Evolutionary conservation across 176 grass and related monocot species (phyloP).

Genomic region (Chloris gayana): DNA sequence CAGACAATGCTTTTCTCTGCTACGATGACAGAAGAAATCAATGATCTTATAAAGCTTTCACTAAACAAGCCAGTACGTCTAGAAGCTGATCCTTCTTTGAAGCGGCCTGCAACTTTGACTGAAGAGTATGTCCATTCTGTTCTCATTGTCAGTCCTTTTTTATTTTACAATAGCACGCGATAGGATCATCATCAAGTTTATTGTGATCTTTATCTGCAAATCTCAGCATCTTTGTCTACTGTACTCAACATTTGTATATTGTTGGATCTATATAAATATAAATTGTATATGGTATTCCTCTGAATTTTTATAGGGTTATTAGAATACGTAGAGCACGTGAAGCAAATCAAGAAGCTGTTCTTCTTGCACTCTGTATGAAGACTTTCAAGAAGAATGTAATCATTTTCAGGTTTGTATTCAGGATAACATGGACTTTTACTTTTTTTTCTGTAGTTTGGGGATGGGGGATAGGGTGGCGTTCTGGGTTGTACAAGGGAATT

Average conservation of each 20-base stretch:
- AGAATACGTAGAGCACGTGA: constrained; percentile 85
- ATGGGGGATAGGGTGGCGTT: neutral
- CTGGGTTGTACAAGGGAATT: neutral
- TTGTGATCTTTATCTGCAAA: neutral
- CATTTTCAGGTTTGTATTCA: constrained; percentile 80
- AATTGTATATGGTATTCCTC: constrained; percentile 15
- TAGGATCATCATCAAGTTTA: neutral
- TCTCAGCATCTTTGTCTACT: neutral
- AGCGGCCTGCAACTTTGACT: constrained; percentile 77
- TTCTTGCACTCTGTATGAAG: constrained; percentile 94
- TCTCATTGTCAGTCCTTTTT: constrained; percentile 12
- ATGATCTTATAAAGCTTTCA: constrained; percentile 82
- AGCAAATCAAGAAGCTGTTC: constrained; percentile 93
- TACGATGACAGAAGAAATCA: constrained; percentile 92
- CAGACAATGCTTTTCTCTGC: constrained; percentile 98
- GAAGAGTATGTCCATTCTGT: constrained; percentile 70
- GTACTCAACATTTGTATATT: neutral
- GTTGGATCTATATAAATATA: neutral
- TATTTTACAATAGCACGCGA: neutral
- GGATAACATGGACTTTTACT: constrained; percentile 18
- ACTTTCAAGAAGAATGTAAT: constrained; percentile 90
- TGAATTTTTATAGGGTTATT: constrained; percentile 62
- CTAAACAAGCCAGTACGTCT: constrained; percentile 91
- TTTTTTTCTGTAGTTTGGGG: neutral
- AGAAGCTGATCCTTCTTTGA: constrained; percentile 86